phyloP scores from a whole-genome alignment of 371 early-diverging fungal genomes.

The Mucor mucedo region DNA sequence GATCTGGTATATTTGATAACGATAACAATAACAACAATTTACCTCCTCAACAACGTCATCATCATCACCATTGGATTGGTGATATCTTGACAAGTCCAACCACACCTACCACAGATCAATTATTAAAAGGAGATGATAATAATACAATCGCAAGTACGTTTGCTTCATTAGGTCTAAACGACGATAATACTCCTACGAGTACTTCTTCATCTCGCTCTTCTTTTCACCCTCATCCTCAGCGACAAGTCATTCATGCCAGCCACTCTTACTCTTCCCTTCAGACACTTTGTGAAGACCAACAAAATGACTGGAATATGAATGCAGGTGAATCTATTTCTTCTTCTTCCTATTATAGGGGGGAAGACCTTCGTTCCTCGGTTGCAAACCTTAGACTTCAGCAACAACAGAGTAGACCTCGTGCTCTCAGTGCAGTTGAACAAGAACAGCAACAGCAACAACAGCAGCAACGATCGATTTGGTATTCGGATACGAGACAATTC shows the following conservation, averaged over 20 bases:
- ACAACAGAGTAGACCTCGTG: conserved; percentile 44
- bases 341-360: conserved; percentile 23
- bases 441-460: conserved; percentile 3
- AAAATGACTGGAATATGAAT: not conserved
- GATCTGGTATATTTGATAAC: not conserved
- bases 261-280: conserved; percentile 40
- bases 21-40: too few relatives aligned
- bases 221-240: too few relatives aligned
- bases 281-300: conserved; percentile 16
- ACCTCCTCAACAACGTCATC: not conserved
- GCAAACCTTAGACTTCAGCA: conserved; percentile 18
- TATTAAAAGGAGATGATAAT: conserved; percentile 32
- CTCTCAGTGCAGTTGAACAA: conserved; percentile 54
- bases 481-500: conserved; percentile 3
- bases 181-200: conserved; percentile 17
- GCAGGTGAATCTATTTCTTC: not conserved
- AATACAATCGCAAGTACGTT: conserved; percentile 68
- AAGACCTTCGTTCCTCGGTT: conserved; percentile 29
- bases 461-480: conserved; percentile 26
- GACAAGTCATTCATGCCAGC: conserved; percentile 23
- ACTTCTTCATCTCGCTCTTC: not conserved
- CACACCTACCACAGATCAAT: conserved; percentile 43
- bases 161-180: conserved; percentile 69
- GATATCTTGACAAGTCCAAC: conserved; percentile 30
- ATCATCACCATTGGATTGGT: not conserved